Base-by-base conservation (phyloP, 179 eudicot species). In the Beta macrorhiza region DNA sequence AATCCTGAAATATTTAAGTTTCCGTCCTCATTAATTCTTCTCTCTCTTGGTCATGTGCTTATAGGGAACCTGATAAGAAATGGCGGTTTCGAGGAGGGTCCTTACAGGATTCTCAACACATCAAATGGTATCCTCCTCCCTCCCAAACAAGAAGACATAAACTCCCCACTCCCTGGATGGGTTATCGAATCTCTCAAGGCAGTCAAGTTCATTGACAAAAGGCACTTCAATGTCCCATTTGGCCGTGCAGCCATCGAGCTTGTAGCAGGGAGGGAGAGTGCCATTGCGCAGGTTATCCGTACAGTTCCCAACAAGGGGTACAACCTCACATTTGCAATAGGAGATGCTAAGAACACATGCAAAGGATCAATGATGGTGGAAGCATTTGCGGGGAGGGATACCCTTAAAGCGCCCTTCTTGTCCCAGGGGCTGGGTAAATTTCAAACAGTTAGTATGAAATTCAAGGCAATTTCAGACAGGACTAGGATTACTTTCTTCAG, bases 111-210 rank as follows among this genome's bases (percentile, higher is more conserved):
- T 45, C 56, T 83, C 59, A 94, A 93, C 85, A 80, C 92, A 32
- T 87, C 98, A 15, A 85, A 88, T 6, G 98, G 98, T 11, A 90
- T 94, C 58, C 91, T 94, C 78, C 91, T 94, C 73, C 96, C 97
- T 10, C 97, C 98, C 7, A 90, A 81, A 78, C 92, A 89, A 49
- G 86, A 93, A 86, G 98, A 93, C 73, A 57, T 45, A 16, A 90
- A 82, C 70, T 94, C 98, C 56, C 98, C 98, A 1, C 90, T 94
- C 25, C 98, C 98, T 3, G 97, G 91, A 51, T 94, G 98, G 98
- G 88, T 93, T 16, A 86, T 94, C 13, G 97, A 94, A 72, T 94
- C 97, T 51, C 88, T 90, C n/a, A 94, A 94, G 83, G 92, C 98
- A 0, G 90, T 94, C 17, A 94, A 91, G 78, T 93, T 82, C 91